Evolutionary conservation across 176 grass and related monocot species (phyloP), one percentile per base, ranked within the genome.

Genomic region (Echinochloa phyllopogon): DNA sequence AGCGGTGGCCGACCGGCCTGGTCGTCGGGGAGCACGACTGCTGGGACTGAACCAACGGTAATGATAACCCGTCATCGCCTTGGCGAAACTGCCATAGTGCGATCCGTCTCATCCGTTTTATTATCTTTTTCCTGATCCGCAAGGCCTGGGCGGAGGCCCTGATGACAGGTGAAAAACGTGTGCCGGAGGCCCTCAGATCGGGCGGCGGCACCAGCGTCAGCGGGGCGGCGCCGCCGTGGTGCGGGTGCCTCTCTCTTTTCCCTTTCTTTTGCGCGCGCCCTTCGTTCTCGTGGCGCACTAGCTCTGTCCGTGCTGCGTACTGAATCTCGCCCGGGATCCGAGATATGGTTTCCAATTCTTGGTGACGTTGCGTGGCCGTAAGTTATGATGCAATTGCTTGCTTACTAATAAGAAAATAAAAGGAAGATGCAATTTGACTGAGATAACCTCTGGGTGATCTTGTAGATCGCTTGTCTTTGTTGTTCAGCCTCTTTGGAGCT

Each of bases 1-100:
- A 88, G 44, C 72, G 38, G 42, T 98, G 91, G 93, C 52, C 86
- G 23, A 94, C 91, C 67, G 83, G 90, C 76, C 86, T 94, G 65
- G 78, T 90, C 64, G 86, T 94, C 44, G 93, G 93, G 75, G 76
- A 84, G 84, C 89, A 95, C 59, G 96, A 95, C 88, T 95, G 96
- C 50, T 87, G 89, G 9, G 83, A 95, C 74, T 95, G 90, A 79
- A 94, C 89, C 33, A 90, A 94, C 9, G 96, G 96, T 98, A 88
- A 86, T 25, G 2, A 33, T 3, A 6, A 12, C 12, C 36, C 3
- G 42, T 15, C 18, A 50, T 38, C 60, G 10, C 10, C 18, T 16
- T n/a, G 52, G 42, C 17, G 21, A 7, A 40, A 67, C 51, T 37
- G 3, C 18, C 50, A 16, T 42, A 55, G 65, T 37, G 42, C 25